A percentile compares a stretch with the other conserved stretches of the same genome.
Evolutionary conservation across 2,329 filamentous ascomycete genomes (phyloP).

Genomic region (Cephalotrichum gorgonifer): DNA sequence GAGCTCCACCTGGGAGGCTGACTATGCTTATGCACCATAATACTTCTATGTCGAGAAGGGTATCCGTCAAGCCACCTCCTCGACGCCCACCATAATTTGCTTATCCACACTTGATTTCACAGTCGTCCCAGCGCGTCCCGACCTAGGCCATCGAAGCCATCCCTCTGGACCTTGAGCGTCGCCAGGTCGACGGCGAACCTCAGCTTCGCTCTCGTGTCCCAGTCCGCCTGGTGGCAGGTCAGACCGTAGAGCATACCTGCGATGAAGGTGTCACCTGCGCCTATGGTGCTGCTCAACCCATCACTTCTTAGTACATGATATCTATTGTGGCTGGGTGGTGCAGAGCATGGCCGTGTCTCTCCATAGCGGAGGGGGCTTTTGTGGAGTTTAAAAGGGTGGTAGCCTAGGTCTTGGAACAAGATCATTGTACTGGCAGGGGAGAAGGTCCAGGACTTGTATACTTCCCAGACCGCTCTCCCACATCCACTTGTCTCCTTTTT

Average conservation of each 20-base stretch:
- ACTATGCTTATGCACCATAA: no score
- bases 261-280: conserved; percentile 67
- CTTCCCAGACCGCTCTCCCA: no score
- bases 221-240: conserved; percentile 35
- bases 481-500: neutral
- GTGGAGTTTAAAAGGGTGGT: neutral
- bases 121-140: neutral
- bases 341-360: neutral
- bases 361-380: neutral
- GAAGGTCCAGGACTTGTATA: no score
- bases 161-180: conserved; percentile 55
- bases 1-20: no score
- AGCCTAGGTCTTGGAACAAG: neutral
- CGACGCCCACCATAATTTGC: neutral
- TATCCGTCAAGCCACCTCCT: neutral
- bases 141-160: conserved; percentile 51
- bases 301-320: neutral
- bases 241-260: conserved; percentile 59
- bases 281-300: conserved; percentile 46
- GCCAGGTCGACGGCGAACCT: conserved; percentile 56
- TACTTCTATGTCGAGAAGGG: no score
- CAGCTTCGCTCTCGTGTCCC: conserved; percentile 37
- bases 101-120: neutral
- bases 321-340: neutral
- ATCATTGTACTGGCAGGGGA: no score